Base-by-base conservation (phyloP, 1,284 basidiomycete genomes). In the Omphalotus olearius region DNA sequence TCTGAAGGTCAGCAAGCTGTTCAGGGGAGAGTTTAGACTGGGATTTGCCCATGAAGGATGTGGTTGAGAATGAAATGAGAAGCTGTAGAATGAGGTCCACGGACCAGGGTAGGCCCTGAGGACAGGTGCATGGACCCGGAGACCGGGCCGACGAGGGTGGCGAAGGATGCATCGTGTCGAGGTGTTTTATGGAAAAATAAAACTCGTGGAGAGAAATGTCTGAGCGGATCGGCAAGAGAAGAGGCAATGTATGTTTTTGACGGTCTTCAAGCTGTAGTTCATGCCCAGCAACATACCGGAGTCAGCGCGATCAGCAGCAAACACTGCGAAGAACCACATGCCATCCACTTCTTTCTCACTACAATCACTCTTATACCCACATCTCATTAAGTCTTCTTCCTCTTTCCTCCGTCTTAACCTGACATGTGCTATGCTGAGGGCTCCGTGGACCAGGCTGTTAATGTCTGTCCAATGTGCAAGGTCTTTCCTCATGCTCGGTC, bases 21-120 rank as follows among this genome's bases (percentile, higher is more conserved):
- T 99, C 96, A 37, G 91, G 85, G 14, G 93, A 91, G 46, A 99
- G 82, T 73, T 99, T 99, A 63, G 89, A 93, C 71, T 98, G 94
- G 39, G 91, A 91, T 78, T 98, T 98, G 70, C 97, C 97, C 97
- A 91, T 90, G 69, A 59, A 44, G 56, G 55, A 55, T 50, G 53
- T 46, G 45, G 47, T 36, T 51, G 58, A 45, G 53, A 54, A 55
- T 36, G 35, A 47, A 37, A 30, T 28, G 36, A 35, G 36, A 47
- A 42, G 41, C 16, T 38, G 49, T 33, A 9, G 30, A 33, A 23
- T 23, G 23, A 16, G 17, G 33, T 47, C 10, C 16, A 43, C 26
- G 41, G 41, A 20, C 41, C 41, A 3, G 13, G 18, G 16, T 3
- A 33, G 7, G 30, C 3, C 9, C 9, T 9, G 13, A 13, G 30